A percentile compares a stretch with the other conserved stretches of the same genome.
Evolutionary conservation across 148 eudicot species (phyloP).

Genomic region (Persicaria maculosa): DNA sequence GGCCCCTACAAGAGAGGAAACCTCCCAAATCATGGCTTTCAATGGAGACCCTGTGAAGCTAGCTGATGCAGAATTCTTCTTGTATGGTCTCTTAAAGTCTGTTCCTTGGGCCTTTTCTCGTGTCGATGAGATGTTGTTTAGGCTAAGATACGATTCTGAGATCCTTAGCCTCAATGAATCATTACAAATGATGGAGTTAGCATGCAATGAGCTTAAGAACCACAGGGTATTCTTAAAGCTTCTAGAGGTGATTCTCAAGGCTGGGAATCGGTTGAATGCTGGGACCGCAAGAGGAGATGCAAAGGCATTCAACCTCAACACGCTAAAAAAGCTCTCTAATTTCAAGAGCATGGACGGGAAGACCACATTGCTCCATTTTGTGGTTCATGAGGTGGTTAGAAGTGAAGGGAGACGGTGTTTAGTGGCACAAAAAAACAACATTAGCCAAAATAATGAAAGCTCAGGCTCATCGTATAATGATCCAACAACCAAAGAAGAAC

Average conservation of each 20-base stretch:
- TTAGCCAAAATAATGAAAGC: background rate
- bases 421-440: slow-evolving; percentile 10
- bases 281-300: slow-evolving; percentile 27
- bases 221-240: slow-evolving; percentile 44
- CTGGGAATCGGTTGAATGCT: slow-evolving; percentile 51
- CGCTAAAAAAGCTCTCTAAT: slow-evolving; percentile 42
- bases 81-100: slow-evolving; percentile 31
- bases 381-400: slow-evolving; percentile 47
- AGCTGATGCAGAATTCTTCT: slow-evolving; percentile 58
- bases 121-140: slow-evolving; percentile 42
- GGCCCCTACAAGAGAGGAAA: slow-evolving; percentile 48
- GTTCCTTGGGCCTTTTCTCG: slow-evolving; percentile 49
- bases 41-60: slow-evolving; percentile 40
- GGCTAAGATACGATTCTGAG: slow-evolving; percentile 37
- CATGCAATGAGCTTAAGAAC: slow-evolving; percentile 43
- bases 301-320: slow-evolving; percentile 41
- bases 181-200: slow-evolving; percentile 34
- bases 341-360: slow-evolving; percentile 50
- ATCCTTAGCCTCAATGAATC: slow-evolving; percentile 39
- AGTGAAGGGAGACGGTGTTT: slow-evolving; percentile 35
- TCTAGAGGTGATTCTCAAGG: slow-evolving; percentile 56
- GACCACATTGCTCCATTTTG: slow-evolving; percentile 55
- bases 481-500: slow-evolving; percentile 19
- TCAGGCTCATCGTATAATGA: background rate
- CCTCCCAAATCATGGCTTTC: slow-evolving; percentile 35